These are phyloP conservation scores for Venturia pyrina DNA, from an alignment of 2,329 filamentous ascomycete genomes.

Conservation along the genomic window DNA sequence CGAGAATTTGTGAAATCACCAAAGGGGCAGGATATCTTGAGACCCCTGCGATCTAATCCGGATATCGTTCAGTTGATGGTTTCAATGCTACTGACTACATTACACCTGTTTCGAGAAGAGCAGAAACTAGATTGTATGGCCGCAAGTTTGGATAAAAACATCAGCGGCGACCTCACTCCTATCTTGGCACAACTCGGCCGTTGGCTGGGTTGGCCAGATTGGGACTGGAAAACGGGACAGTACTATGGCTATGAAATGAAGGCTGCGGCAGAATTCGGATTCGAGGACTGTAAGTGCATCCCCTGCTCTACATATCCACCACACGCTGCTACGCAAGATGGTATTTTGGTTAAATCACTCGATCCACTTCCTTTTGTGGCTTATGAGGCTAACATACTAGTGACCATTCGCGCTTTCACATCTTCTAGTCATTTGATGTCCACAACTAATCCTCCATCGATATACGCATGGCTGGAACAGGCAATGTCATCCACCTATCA, in stretches of 20 bases:
- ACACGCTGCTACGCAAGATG: neutral
- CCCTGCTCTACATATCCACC: conserved; percentile 7
- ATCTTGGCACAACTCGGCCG: conserved; percentile 69
- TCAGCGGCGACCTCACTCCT: conserved; percentile 50
- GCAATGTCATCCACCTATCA: conserved; percentile 22
- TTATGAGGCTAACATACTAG: neutral
- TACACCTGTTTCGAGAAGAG: conserved; percentile 87
- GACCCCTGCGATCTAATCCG: neutral
- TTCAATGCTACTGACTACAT: conserved; percentile 49
- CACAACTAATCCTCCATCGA: conserved; percentile 42
- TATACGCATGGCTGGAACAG: conserved; percentile 42
- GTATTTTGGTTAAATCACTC: neutral
- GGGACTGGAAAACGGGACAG: conserved; percentile 42
- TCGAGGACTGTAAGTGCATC: conserved; percentile 39
- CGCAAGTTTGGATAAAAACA: conserved; percentile 26
- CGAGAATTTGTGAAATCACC: conserved; percentile 6
- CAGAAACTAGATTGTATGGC: conserved; percentile 58
- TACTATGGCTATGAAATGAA: conserved; percentile 54
- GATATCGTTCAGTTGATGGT: conserved; percentile 3
- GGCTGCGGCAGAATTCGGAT: conserved; percentile 43
- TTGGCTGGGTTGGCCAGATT: conserved; percentile 69
- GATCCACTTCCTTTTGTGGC: neutral
- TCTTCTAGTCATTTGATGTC: conserved; percentile 15
- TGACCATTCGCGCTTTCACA: conserved; percentile 8
- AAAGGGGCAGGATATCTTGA: neutral